Evolutionary conservation across 208 protist genomes (phyloP).

Genomic region (Acanthamoeba sp.): DNA sequence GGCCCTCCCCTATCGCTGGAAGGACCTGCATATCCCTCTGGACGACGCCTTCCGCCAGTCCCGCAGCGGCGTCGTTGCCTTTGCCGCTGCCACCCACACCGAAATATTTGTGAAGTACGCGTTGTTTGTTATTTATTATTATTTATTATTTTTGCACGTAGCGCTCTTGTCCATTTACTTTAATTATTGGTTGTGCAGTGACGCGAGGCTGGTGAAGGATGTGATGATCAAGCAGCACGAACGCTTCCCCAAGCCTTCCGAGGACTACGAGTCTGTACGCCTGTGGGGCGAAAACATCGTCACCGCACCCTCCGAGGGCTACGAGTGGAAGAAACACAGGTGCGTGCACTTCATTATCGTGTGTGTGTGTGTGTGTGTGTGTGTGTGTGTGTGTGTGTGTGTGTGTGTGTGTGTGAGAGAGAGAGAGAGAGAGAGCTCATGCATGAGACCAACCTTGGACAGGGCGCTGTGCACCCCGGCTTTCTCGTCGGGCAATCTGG

Average conservation of each 20-base stretch:
- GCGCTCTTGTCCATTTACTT: no score
- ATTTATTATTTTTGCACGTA: no score
- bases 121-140: no score
- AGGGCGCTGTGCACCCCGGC: constrained; percentile 21
- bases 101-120: not conserved
- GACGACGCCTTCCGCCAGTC: no score
- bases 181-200: not conserved
- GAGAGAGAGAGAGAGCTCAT: not conserved
- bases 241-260: not conserved
- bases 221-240: not conserved
- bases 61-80: not conserved
- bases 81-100: not conserved
- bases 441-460: no score
- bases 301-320: not conserved
- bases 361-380: no score
- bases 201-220: not conserved
- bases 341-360: not conserved
- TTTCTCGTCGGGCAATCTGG: not conserved
- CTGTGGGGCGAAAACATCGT: not conserved
- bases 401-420: not conserved
- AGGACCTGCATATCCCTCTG: no score
- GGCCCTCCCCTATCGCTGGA: no score
- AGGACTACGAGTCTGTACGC: not conserved
- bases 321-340: constrained; percentile 23
- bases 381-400: no score